Evolutionary conservation across 176 grass and related monocot species (phyloP), one percentile per base, ranked within the genome.

Genomic region (Triticum timopheevii): DNA sequence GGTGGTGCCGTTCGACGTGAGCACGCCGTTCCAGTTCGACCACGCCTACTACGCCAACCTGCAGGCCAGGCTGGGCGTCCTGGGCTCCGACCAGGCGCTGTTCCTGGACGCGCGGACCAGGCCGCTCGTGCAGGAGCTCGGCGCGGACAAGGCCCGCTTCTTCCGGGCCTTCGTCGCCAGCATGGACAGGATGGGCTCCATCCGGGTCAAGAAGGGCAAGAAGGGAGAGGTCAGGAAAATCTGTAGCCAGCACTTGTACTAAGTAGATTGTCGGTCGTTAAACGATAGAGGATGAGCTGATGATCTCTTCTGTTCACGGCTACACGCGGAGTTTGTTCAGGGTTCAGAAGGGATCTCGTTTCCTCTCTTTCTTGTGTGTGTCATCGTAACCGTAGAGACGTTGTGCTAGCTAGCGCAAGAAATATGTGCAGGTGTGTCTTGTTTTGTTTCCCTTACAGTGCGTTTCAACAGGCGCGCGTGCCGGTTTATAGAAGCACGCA

Each of bases 181-280:
- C 71, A 94, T 99, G 90, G 92, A 96, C 69, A 80, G 92, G 68
- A 94, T 99, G 94, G 97, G 97, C 0, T 66, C 87, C 54, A 87
- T 96, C 24, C 77, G 94, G 84, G 83, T 94, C 66, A 99, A 99
- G 88, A 99, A 99, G 74, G 97, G 94, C 0, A 93, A 38, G 76
- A 99, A 85, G 66, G 94, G 94, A 1, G 92, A 99, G 92, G 79
- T 94, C 52, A 96, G 97, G 73, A 96, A 81, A 83, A 39, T 90
- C 45, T 99, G 97, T 17, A 94, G 87, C 84, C 90, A 83, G 63
- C 89, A 96, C 77, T 73, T 92, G n/a, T 73, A 72, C 4, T 38
- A 45, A 49, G 10, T 65, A 66, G 16, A 69, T 20, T 13, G 8
- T 8, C 65, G 1, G 0, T 22, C n/a, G 23, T 20, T 39, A 67